Percentiles rank a stretch among this genome's conserved stretches.
Evolutionary conservation across 176 grass and related monocot genomes (phyloP).

Genomic region (Triticum monococcum): DNA sequence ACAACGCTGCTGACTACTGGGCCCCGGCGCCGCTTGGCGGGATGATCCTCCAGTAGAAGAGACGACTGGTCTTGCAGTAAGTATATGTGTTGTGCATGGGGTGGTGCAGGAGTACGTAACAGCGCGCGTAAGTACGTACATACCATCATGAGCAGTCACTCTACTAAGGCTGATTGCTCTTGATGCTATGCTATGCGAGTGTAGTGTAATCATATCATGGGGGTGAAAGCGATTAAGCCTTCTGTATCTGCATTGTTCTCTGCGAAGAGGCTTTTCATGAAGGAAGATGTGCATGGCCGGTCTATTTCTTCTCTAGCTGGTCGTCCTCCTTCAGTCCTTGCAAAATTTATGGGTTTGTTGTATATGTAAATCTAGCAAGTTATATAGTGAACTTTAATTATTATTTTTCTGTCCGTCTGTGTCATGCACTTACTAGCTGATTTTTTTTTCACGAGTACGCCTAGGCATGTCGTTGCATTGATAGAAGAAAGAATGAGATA

Average conservation of each 20-base stretch:
- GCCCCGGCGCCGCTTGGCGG: slow-evolving; percentile 43
- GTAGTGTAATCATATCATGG: slow-evolving; percentile 25
- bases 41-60: slow-evolving; percentile 43
- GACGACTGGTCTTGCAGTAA: neutral
- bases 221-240: slow-evolving; percentile 28
- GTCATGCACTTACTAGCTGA: neutral
- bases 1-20: slow-evolving; percentile 81
- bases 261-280: slow-evolving; percentile 35
- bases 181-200: slow-evolving; percentile 73
- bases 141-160: slow-evolving; percentile 99
- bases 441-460: neutral
- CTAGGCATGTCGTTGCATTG: too few relatives aligned
- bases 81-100: slow-evolving; percentile 25
- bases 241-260: slow-evolving; percentile 32
- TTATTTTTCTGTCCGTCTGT: neutral
- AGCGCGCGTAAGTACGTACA: slow-evolving; percentile 35
- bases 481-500: too few relatives aligned
- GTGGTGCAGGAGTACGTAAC: slow-evolving; percentile 15
- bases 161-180: slow-evolving; percentile 85
- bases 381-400: slow-evolving; percentile 28
- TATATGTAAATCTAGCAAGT: slow-evolving; percentile 41
- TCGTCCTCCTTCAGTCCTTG: neutral
- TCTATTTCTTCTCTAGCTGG: slow-evolving; percentile 30
- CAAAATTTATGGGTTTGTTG: slow-evolving; percentile 43
- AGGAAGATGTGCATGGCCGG: slow-evolving; percentile 23